A percentile compares a stretch with the other conserved stretches of the same genome.
phyloP scores from a whole-genome alignment of 2,329 filamentous ascomycete genomes.

The Paramyrothecium sp. region DNA sequence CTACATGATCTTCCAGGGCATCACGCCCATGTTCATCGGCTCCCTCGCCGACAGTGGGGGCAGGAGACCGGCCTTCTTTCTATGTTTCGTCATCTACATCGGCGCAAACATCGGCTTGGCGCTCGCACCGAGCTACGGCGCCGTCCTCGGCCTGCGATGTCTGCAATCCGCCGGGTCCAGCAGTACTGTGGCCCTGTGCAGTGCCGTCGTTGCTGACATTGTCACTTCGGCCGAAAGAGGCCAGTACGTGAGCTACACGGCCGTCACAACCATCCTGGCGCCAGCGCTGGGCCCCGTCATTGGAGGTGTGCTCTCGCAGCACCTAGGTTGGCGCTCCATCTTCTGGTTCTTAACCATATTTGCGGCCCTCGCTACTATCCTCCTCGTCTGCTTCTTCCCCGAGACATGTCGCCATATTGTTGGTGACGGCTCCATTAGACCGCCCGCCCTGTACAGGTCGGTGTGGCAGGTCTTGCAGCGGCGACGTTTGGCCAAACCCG shows the following conservation, averaged over 20 bases:
- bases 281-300: conserved; percentile 54
- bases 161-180: conserved; percentile 58
- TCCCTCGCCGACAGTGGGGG: conserved; percentile 54
- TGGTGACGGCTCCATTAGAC: conserved; percentile 48
- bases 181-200: conserved; percentile 56
- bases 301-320: conserved; percentile 56
- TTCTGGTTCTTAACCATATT: conserved; percentile 62
- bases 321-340: conserved; percentile 57
- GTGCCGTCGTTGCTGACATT: conserved; percentile 62
- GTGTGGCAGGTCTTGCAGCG: conserved; percentile 26
- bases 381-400: conserved; percentile 50
- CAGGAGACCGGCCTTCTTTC: conserved; percentile 51
- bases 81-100: conserved; percentile 52
- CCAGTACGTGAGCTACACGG: conserved; percentile 54
- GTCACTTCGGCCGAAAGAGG: conserved; percentile 62
- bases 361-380: conserved; percentile 34
- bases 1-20: conserved; percentile 60
- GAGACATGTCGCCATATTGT: conserved; percentile 50
- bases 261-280: conserved; percentile 45
- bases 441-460: conserved; percentile 35
- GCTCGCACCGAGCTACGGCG: conserved; percentile 44
- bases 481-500: conserved; percentile 10
- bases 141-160: conserved; percentile 52
- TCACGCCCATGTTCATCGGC: conserved; percentile 56
- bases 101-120: conserved; percentile 53